Evolutionary conservation across 306 rosid genomes (phyloP), one percentile per base, ranked within the genome.

Genomic region (Astragalus glycyphyllos): DNA sequence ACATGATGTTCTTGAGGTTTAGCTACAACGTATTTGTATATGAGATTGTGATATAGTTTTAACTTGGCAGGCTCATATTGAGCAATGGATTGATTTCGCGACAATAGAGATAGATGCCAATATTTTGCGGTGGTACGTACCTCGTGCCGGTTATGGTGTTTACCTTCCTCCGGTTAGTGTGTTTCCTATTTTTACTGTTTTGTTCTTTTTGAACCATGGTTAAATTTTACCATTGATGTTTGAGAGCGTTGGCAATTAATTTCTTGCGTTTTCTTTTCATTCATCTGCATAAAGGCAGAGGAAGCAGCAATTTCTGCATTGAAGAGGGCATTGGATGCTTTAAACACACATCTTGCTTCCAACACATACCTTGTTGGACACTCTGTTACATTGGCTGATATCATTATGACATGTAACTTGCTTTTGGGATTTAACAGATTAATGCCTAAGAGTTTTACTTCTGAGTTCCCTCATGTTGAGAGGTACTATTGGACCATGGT

Each of bases 301-400:
- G 96, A 91, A 76, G 81, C 84, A 40, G 83, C 84, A 38, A 79
- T 85, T 26, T 16, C 88, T 76, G 79, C 93, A 0, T 59, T 91
- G 65, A 91, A 81, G 82, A 86, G 93, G 76, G 79, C 85, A 0
- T 32, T 89, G 44, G 81, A 55, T 66, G 97, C 97, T 48, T 67
- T 91, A 81, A 85, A 87, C 81, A 68, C 84, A 7, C 77, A 89
- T 62, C 93, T 91, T 71, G 87, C 93, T 69, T 85, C 86, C 15
- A 85, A 81, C 72, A 91, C 97, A 4, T 91, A 69, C 84, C 83
- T 91, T 40, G 97, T 91, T 75, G 97, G 97, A 44, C 86, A 91
- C 61, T 82, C 79, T 0, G 85, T 91, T 57, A 89, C 96, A 26
- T 88, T 91, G 44, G 97, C 93, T 38, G 97, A 91, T 82, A 89